phyloP scores from a whole-genome alignment of 495 filamentous ascomycete genomes.

The Lasiosphaeria hispida region DNA sequence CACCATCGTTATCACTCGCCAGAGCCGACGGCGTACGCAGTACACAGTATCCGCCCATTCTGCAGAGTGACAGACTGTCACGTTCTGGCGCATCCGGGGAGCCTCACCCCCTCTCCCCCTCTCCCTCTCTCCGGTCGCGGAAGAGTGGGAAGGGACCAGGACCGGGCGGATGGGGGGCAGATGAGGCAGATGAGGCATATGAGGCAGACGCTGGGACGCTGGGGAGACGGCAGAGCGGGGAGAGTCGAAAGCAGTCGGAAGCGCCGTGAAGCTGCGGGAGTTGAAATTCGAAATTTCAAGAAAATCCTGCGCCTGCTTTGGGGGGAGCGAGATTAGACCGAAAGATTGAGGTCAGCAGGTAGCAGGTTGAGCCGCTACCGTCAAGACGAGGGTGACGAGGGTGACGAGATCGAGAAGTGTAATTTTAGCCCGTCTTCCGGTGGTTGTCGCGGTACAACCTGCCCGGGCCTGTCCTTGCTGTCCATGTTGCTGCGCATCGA shows the following conservation, averaged over 20 bases:
- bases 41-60: not conserved
- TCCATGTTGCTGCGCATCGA: not conserved
- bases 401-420: not conserved
- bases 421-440: slow-evolving; percentile 11
- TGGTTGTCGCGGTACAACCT: slow-evolving; percentile 4
- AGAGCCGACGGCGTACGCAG: not conserved
- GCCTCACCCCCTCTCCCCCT: not conserved
- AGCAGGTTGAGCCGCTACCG: not conserved
- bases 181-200: too few relatives aligned
- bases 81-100: not conserved
- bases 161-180: too few relatives aligned
- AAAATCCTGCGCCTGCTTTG: not conserved
- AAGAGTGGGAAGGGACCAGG: not conserved
- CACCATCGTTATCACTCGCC: not conserved
- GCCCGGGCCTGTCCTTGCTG: too few relatives aligned
- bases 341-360: slow-evolving; percentile 16
- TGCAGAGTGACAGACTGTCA: not conserved
- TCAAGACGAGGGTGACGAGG: not conserved
- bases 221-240: not conserved
- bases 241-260: not conserved
- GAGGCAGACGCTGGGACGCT: too few relatives aligned
- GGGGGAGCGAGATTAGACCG: slow-evolving; percentile 21
- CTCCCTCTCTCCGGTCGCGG: not conserved
- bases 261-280: not conserved
- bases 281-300: not conserved